Base-by-base conservation (phyloP, 805 yeast genomes). In the Henningerozyma blattae region DNA sequence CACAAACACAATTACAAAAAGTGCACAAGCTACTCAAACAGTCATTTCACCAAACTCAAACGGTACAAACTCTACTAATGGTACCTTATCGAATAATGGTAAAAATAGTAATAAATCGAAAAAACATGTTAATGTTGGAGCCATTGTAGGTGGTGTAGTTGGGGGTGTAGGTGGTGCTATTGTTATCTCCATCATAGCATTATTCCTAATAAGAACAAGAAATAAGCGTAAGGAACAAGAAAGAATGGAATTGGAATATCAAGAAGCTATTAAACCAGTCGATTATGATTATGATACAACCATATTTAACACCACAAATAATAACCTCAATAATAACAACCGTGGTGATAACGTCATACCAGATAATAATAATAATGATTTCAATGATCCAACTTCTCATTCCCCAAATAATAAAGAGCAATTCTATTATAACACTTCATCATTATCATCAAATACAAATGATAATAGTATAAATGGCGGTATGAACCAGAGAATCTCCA, bases 141-240 rank as follows among this genome's bases (percentile, higher is more conserved):
- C 78, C 16, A 73, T 72, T 22, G 77, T 73, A 6, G 80, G 80
- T 32, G 75, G 76, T 33, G 78, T 70, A 3, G 71, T 68, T 12
- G 80, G 80, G 15, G 75, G 71, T 17, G 57, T 72, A 12, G 68
- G 52, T 13, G 74, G 72, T 18, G 54, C 71, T 1, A 60, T 60
- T 3, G 52, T 57, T 2, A 36, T 70, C 4, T 69, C 64, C 1
- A 58, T 61, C 2, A 44, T 64, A 2, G 47, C 67, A 18, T 34
- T 67, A 32, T 54, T 65, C 29, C 45, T 59, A 32, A 54, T 64
- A 32, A 61, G 65, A 39, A 58, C 58, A 28, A 44, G 47, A 26
- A 50, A 53, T 34, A 55, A 56, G 47, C 54, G 47, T 40, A 52
- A 61, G 18, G 63, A 69, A 47, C 62, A 68, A 42, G 65, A 65